Conservation (phyloP, 139 green algal species). For the Pycnococcus provasolii region DNA sequence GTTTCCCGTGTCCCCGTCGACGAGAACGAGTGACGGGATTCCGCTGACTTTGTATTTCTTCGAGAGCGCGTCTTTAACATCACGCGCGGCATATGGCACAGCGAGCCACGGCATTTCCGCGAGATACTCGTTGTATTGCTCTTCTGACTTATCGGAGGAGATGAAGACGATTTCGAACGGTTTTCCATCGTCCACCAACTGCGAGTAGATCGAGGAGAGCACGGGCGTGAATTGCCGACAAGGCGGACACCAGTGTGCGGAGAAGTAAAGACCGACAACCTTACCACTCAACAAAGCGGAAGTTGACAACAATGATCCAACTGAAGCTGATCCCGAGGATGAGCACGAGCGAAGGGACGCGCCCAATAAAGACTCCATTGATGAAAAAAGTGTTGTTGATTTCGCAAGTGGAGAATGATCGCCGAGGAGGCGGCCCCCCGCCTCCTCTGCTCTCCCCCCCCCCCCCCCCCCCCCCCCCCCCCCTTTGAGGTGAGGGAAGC, state of each 20-base stretch:
- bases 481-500: too few species aligned
- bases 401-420: too few species aligned
- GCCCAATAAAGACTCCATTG: too few species aligned
- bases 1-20: not conserved
- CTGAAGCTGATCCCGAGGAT: too few species aligned
- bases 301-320: too few species aligned
- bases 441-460: too few species aligned
- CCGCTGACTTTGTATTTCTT: not conserved
- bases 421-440: too few species aligned
- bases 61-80: not conserved
- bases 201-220: not conserved
- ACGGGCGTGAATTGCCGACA: slow-evolving; percentile 13
- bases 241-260: slow-evolving; percentile 5
- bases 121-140: slow-evolving; percentile 12
- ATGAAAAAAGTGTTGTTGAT: too few species aligned
- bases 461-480: too few species aligned
- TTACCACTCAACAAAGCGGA: not conserved
- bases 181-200: not conserved
- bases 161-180: slow-evolving; percentile 9
- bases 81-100: not conserved
- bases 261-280: slow-evolving; percentile 10
- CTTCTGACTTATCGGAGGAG: not conserved
- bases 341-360: too few species aligned
- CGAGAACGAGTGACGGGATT: not conserved
- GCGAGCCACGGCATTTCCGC: slow-evolving; percentile 17